phyloP scores from a whole-genome alignment of 768 basidiomycete genomes.

The Suillus alpinus region DNA sequence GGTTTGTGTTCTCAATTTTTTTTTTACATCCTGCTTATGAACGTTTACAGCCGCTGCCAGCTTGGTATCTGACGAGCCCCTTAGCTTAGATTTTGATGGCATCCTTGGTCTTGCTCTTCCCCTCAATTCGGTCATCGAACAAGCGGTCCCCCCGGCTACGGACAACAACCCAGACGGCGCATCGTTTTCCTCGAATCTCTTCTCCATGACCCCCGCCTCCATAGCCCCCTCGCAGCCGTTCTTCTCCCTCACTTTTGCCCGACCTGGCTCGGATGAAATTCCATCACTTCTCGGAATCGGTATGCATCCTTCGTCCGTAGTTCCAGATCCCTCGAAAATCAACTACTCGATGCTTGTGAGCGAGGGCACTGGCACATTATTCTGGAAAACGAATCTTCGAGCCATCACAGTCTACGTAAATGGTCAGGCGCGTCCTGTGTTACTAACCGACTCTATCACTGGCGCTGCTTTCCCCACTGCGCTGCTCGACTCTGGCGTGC shows the following conservation, averaged over 20 bases:
- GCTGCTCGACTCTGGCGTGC: conserved; percentile 71
- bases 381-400: conserved; percentile 61
- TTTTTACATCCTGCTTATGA: not conserved
- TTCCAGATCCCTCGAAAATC: conserved; percentile 51
- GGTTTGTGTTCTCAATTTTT: conserved; percentile 33
- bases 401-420: conserved; percentile 62
- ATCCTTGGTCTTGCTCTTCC: conserved; percentile 78
- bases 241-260: conserved; percentile 62
- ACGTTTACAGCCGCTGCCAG: conserved; percentile 53
- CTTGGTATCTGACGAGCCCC: conserved; percentile 52
- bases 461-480: conserved; percentile 53
- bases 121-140: conserved; percentile 63
- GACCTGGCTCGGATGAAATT: conserved; percentile 58
- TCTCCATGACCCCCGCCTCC: conserved; percentile 56
- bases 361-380: conserved; percentile 41
- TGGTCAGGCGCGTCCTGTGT: conserved; percentile 38
- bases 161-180: conserved; percentile 62
- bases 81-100: conserved; percentile 57
- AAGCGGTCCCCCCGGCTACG: conserved; percentile 44
- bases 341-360: conserved; percentile 47
- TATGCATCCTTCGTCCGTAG: conserved; percentile 53
- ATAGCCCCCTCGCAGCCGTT: conserved; percentile 60
- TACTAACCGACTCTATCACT: conserved; percentile 37
- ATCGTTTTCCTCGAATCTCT: conserved; percentile 64
- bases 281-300: conserved; percentile 70